Evolutionary conservation across 1,139 yeast species (phyloP).

Genomic region (Geotrichum klebahnii): DNA sequence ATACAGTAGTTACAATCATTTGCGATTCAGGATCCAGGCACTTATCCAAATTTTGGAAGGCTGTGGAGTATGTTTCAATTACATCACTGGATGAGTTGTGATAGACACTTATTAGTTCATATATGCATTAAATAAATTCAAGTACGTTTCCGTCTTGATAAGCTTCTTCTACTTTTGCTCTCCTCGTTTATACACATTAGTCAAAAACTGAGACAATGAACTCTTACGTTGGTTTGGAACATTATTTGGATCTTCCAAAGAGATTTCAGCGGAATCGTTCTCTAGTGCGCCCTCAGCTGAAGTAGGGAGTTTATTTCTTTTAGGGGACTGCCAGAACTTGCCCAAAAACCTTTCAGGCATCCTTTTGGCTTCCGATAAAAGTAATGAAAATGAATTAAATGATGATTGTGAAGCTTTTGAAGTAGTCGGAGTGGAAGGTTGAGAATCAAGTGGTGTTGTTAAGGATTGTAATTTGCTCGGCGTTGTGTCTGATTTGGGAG

Average conservation of each 20-base stretch:
- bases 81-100: conserved; percentile 17
- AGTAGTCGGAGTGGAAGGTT: background rate
- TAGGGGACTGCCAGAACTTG: background rate
- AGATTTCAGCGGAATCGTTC: background rate
- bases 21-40: conserved; percentile 93
- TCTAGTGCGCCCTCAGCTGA: background rate
- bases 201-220: background rate
- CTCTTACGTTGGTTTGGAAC: background rate
- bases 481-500: background rate
- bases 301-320: no score
- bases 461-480: background rate
- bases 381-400: background rate
- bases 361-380: background rate
- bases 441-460: background rate
- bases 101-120: background rate
- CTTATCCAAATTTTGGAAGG: conserved; percentile 84
- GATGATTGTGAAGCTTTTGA: background rate
- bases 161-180: background rate
- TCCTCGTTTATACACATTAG: background rate
- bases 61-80: conserved; percentile 22
- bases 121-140: background rate
- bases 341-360: conserved; percentile 9
- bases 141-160: background rate
- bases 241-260: background rate
- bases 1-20: conserved; percentile 76